A percentile compares a stretch with the other conserved stretches of the same genome.
Conservation (phyloP, 305 asterid species). For the Vinca major region DNA sequence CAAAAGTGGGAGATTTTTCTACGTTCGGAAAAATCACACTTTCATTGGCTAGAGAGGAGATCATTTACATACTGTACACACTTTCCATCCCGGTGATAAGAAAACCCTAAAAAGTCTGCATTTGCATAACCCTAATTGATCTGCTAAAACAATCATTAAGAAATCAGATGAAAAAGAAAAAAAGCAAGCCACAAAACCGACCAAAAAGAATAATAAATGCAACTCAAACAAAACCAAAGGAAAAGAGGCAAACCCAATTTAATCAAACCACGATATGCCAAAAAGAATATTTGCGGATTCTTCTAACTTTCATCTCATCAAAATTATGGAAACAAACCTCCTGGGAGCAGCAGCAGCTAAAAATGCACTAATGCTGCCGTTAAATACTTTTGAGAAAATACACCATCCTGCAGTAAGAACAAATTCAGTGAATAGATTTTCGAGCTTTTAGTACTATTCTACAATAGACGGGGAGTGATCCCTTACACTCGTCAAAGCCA, state of each 20-base stretch:
- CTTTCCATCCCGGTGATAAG: constrained; percentile 18
- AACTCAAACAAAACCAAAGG: constrained; percentile 11
- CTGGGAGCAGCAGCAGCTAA: constrained; percentile 42
- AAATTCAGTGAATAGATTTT: constrained; percentile 8
- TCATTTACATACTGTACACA: constrained; percentile 43
- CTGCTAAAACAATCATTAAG: constrained; percentile 19
- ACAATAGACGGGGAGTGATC: constrained; percentile 16
- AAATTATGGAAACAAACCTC: constrained; percentile 22
- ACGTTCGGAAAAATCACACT: constrained; percentile 28
- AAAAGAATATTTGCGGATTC: constrained; percentile 8
- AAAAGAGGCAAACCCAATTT: constrained; percentile 23
- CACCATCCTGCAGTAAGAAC: constrained; percentile 17
- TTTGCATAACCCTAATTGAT: constrained; percentile 24
- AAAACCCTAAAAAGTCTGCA: constrained; percentile 28
- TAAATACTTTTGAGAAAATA: constrained; percentile 19
- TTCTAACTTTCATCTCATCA: constrained; percentile 15
- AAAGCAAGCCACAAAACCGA: constrained; percentile 27
- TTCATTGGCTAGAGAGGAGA: constrained; percentile 30
- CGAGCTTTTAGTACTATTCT: constrained; percentile 10
- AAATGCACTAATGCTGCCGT: constrained; percentile 38
- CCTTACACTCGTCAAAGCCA: constrained; percentile 30
- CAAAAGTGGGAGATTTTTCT: no score
- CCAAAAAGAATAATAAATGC: constrained; percentile 27
- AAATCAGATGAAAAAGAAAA: constrained; percentile 18
- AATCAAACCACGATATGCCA: constrained; percentile 24